Conservation (phyloP, 208 protist genomes). For the Trypanosoma grayi region DNA sequence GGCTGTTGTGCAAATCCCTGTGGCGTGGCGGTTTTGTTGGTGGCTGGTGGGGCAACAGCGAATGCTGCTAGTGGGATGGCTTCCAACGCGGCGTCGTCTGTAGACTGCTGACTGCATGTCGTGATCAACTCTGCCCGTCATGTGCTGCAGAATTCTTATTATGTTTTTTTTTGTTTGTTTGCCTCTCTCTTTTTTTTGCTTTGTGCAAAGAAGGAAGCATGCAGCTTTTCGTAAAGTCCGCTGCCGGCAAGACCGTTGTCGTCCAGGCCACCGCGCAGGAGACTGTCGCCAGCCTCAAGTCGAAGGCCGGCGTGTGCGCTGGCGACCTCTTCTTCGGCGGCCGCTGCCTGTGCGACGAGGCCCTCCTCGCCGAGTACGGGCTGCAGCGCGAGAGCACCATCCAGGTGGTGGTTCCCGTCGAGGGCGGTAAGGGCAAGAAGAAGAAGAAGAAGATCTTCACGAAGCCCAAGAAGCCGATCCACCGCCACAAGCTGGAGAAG, state of each 20-base stretch:
- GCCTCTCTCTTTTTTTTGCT: constrained; percentile 8
- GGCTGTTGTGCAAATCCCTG: too few species aligned
- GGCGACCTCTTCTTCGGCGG: constrained; percentile 89
- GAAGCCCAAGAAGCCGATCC: constrained; percentile 99
- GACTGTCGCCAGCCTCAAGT: constrained; percentile 83
- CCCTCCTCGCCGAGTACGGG: constrained; percentile 62
- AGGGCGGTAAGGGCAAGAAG: constrained; percentile 97
- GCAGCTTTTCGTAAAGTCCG: constrained; percentile 94
- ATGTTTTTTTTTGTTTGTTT: too few species aligned
- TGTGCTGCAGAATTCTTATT: too few species aligned
- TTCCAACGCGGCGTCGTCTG: too few species aligned
- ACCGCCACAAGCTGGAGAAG: constrained; percentile 99
- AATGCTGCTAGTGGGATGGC: too few species aligned
- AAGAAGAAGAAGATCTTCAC: constrained; percentile 99
- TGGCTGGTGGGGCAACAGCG: too few species aligned
- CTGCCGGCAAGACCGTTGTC: constrained; percentile 85
- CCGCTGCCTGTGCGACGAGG: constrained; percentile 79
- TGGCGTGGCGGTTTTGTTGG: too few species aligned
- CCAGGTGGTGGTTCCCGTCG: constrained; percentile 84
- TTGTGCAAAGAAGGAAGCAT: constrained; percentile 56
- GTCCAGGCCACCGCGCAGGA: constrained; percentile 82
- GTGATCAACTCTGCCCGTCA: too few species aligned
- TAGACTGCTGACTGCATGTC: too few species aligned
- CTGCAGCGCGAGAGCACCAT: constrained; percentile 88
- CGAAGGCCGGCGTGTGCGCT: constrained; percentile 64